These are phyloP conservation scores for Trypanosomatidae sp. DNA, from an alignment of 208 protist genomes.

Conservation along the genomic window DNA sequence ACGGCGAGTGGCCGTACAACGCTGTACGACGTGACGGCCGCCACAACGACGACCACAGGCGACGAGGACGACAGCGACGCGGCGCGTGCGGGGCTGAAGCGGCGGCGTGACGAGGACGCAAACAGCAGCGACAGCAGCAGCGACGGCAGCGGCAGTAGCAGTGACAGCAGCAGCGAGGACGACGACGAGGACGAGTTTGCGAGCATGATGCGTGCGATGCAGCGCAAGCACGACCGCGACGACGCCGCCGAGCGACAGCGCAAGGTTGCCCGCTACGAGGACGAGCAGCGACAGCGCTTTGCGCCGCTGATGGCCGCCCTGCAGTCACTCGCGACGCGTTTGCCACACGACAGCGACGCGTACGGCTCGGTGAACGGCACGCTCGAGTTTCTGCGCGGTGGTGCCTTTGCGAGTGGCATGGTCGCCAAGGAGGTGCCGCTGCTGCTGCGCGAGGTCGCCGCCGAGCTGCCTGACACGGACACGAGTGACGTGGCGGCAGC, in stretches of 20 bases:
- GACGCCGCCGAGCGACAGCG: slow-evolving; percentile 5
- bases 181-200: slow-evolving; percentile 10
- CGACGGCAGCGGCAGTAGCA: not conserved
- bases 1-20: no score
- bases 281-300: slow-evolving; percentile 11
- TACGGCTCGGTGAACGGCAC: slow-evolving; percentile 49
- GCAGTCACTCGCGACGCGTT: slow-evolving; percentile 10
- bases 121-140: not conserved
- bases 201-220: slow-evolving; percentile 9
- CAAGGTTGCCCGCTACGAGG: slow-evolving; percentile 2
- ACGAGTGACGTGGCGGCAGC: slow-evolving; percentile 10
- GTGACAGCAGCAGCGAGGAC: not conserved
- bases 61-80: no score
- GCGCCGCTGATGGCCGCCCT: slow-evolving; percentile 17
- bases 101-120: not conserved
- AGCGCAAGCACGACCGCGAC: slow-evolving; percentile 8
- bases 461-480: slow-evolving; percentile 29
- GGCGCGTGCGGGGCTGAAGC: slow-evolving; percentile 1
- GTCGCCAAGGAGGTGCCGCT: slow-evolving; percentile 39
- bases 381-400: slow-evolving; percentile 32
- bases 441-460: slow-evolving; percentile 37
- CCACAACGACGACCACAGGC: no score
- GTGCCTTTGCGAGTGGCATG: slow-evolving; percentile 22
- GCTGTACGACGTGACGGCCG: no score
- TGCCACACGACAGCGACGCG: slow-evolving; percentile 23